Conservation (phyloP, 139 green algal species). For the Chlamydomonas asymmetrica region DNA sequence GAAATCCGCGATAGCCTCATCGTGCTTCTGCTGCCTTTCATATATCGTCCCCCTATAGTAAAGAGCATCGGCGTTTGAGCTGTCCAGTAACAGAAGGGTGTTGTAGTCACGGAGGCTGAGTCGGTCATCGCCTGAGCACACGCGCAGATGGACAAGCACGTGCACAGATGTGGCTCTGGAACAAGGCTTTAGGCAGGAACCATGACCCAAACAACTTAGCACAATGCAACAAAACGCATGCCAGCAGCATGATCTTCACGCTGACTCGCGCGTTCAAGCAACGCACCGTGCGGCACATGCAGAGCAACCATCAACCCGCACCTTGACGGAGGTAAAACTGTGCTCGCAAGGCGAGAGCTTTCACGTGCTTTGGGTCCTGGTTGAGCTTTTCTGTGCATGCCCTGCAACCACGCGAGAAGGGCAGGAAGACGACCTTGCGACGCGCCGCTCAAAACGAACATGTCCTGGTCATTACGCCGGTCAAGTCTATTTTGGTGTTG, state of each 20-base stretch:
- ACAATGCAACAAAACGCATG: neutral
- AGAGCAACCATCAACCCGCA: neutral
- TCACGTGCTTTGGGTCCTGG: neutral
- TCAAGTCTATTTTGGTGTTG: no score
- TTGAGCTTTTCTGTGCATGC: conserved; percentile 20
- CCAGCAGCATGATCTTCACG: neutral
- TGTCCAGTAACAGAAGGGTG: conserved; percentile 54
- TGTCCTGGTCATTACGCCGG: no score
- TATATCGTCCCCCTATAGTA: conserved; percentile 62
- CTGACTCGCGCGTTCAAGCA: neutral
- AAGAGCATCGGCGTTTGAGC: conserved; percentile 61
- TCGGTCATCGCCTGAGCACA: conserved; percentile 2
- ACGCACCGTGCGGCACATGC: neutral
- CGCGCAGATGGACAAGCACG: neutral
- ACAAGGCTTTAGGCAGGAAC: neutral
- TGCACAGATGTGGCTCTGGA: neutral
- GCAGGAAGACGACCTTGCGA: no score
- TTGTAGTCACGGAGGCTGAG: conserved; percentile 13
- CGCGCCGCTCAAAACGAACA: no score
- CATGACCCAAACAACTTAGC: neutral
- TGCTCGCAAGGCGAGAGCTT: conserved; percentile 5
- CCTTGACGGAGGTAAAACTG: conserved; percentile 8
- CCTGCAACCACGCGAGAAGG: no score
- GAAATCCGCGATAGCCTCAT: conserved; percentile 69
- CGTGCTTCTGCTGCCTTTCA: conserved; percentile 54